phyloP scores from a whole-genome alignment of 495 filamentous ascomycete species.

The Letharia columbiana region DNA sequence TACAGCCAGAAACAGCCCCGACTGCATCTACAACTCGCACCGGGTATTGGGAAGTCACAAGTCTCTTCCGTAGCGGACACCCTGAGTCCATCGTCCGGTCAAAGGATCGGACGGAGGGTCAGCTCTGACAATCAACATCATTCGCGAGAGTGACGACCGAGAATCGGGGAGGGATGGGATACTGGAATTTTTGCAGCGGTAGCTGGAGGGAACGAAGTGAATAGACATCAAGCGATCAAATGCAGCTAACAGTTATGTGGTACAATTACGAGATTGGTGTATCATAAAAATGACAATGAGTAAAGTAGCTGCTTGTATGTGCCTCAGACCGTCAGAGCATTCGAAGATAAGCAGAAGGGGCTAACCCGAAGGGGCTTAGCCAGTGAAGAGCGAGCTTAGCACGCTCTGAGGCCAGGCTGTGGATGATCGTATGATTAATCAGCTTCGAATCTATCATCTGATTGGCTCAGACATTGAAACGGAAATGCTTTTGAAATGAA shows the following conservation, averaged over 20 bases:
- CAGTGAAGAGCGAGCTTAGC: too few relatives aligned
- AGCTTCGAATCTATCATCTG: not conserved
- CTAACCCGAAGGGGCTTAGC: too few relatives aligned
- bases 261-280: too few relatives aligned
- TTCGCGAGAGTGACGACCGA: not conserved
- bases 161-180: not conserved
- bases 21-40: not conserved
- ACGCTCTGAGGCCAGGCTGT: too few relatives aligned
- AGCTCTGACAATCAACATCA: not conserved
- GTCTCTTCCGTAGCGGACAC: not conserved
- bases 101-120: not conserved
- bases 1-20: not conserved
- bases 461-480: not conserved
- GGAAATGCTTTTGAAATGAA: not conserved
- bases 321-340: too few relatives aligned
- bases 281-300: too few relatives aligned
- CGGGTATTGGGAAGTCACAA: not conserved
- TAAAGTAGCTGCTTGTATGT: too few relatives aligned
- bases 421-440: not conserved
- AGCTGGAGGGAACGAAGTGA: not conserved
- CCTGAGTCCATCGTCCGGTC: not conserved
- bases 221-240: too few relatives aligned
- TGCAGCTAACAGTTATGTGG: too few relatives aligned
- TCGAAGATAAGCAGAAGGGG: too few relatives aligned
- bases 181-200: not conserved